Base-by-base conservation (phyloP, 2,329 filamentous ascomycete genomes). In the Beauveria sp. region DNA sequence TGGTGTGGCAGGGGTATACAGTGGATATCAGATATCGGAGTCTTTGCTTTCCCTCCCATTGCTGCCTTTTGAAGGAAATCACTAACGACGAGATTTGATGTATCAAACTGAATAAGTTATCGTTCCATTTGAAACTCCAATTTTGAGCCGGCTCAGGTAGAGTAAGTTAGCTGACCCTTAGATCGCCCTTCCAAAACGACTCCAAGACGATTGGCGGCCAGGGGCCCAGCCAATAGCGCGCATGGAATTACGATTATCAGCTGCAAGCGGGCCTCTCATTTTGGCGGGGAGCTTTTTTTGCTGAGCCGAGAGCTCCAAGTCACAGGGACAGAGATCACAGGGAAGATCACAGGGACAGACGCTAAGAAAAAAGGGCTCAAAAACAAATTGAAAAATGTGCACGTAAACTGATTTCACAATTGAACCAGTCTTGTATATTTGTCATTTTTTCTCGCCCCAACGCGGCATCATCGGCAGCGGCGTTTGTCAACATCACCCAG, bases 301-400 rank as follows among this genome's bases (percentile, higher is more conserved):
- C 34, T 22, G 42, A 48, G 20, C 38, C 18, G n/a, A 8, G 2
- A 28, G 49, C 34, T 43, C 48, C 57, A 60, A 60, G 50, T 54
- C 59, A 61, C 59, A 61, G 50, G 59, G 51, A 61, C 52, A 48
- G 46, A 59, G 62, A 70, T 72, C 69, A 72, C 71, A 73, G 71
- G 71, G 70, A 70, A 71, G 67, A 72, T 69, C 69, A 74, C 71
- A 73, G 70, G 71, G 69, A 67, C 64, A 65, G 64, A 69, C 51
- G 53, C 63, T 34, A 63, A 55, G 54, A 66, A 67, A 68, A 66
- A 66, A 67, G 66, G 64, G 24, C 24, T 34, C 9, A 8, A 48
- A 60, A 60, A 42, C 16, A 49, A 49, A 45, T 20, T 9, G 14
- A 40, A 26, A 42, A 38, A 16, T 38, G 34, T 38, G 14, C 34